Base-by-base conservation (phyloP, 257 asterid genomes). In the Nicotiana attenuata region DNA sequence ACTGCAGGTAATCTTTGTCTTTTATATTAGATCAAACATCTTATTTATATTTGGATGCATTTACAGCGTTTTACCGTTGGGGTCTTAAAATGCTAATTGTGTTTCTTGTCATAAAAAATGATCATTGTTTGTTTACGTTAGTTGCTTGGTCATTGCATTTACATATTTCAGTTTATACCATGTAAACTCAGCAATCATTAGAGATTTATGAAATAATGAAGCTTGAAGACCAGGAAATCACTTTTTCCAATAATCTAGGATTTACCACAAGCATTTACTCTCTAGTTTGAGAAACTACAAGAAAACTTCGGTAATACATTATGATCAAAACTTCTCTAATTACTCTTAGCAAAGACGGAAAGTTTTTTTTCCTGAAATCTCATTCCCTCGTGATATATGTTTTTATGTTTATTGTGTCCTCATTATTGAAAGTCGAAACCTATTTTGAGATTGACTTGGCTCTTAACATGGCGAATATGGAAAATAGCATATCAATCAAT, bases 1-100 rank as follows among this genome's bases (percentile, higher is more conserved):
- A 65, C 85, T 95, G 89, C 92, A 91, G 98, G 99, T 95, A 47
- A 82, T 81, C 57, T 69, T 65, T 65, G 2, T 73, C 78, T 29
- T 28, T 35, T 53, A 52, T 31, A 35, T 45, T 65, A 65, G 26
- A 24, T 17, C 50, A 17, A 26, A 15, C 52, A 24, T 29, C 55
- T 50, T 28, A 47, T 47, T 73, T 47, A 6, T 1, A 14, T 45
- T 73, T 24, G 50, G 79, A 50, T 47, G 83, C 53, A 67, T 80
- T 26, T 65, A 15, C 35, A 80, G 64, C n/a, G 82, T 64, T 63
- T 61, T 60, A 73, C 22, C 61, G 22, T 63, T 14, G 22, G 82
- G 22, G 45, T 80, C 57, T 33, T 56, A 20, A 26, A 61, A 5
- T 57, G 19, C 69, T 59, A n/a, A 61, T 61, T 78, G 29, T 78